phyloP scores from a whole-genome alignment of 2,329 filamentous ascomycete species.

The Raffaelea ambrosiae region DNA sequence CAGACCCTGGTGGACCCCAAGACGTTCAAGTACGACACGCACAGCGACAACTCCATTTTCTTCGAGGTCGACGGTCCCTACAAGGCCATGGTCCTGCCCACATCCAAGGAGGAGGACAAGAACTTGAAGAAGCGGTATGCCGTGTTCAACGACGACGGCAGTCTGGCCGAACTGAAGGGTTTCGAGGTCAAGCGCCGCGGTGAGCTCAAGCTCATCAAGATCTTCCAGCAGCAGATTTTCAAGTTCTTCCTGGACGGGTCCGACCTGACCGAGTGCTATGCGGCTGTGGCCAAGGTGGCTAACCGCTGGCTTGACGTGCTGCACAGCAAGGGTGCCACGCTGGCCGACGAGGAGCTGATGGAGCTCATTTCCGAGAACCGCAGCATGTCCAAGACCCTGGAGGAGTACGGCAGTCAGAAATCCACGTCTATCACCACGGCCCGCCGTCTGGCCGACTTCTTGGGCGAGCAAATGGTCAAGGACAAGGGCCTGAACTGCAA shows the following conservation, averaged over 20 bases:
- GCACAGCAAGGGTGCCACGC: constrained; percentile 74
- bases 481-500: constrained; percentile 99
- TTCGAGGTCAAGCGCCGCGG: constrained; percentile 97
- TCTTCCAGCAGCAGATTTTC: constrained; percentile 98
- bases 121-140: constrained; percentile 99
- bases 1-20: constrained; percentile 75
- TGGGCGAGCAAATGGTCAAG: constrained; percentile 98
- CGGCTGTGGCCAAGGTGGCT: constrained; percentile 84
- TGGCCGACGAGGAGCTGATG: constrained; percentile 95
- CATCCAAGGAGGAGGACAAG: constrained; percentile 98
- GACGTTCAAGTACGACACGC: constrained; percentile 86
- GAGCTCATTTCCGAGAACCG: constrained; percentile 99
- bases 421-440: constrained; percentile 99
- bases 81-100: constrained; percentile 93
- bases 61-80: constrained; percentile 99
- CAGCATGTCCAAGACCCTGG: constrained; percentile 93
- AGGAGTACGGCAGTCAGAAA: constrained; percentile 93
- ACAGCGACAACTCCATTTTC: constrained; percentile 98
- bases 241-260: constrained; percentile 95
- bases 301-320: constrained; percentile 96
- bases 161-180: constrained; percentile 88
- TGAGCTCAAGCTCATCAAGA: constrained; percentile 98
- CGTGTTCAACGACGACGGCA: constrained; percentile 97
- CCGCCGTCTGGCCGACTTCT: constrained; percentile 85
- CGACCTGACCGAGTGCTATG: constrained; percentile 83